Conservation (phyloP, 2,329 filamentous ascomycete genomes). For the Fusarium mangiferae region DNA sequence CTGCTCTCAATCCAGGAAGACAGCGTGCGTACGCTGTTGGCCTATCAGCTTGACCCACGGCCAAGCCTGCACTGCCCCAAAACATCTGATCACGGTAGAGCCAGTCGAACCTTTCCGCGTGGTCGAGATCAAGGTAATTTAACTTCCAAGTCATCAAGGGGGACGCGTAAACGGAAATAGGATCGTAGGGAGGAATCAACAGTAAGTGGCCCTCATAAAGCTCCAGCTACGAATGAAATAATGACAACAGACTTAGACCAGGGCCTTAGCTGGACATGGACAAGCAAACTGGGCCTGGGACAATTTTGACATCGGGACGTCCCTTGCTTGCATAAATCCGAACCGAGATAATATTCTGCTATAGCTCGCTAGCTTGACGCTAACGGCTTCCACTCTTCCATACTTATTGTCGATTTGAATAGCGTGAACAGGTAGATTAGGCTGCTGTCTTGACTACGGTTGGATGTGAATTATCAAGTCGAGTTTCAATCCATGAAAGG, state of each 20-base stretch:
- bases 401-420: not conserved
- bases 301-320: conserved; percentile 18
- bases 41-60: conserved; percentile 17
- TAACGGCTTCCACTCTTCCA: conserved; percentile 3
- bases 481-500: not conserved
- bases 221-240: not conserved
- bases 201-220: not conserved
- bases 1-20: not conserved
- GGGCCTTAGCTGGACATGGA: not conserved
- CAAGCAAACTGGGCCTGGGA: conserved; percentile 7
- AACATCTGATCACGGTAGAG: conserved; percentile 11
- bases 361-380: conserved; percentile 10
- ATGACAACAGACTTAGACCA: conserved; percentile 5
- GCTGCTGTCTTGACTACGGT: not conserved
- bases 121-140: not conserved
- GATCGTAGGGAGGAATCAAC: not conserved
- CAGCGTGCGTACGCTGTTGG: not conserved
- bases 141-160: not conserved
- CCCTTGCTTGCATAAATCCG: conserved; percentile 25
- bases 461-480: not conserved
- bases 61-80: conserved; percentile 28
- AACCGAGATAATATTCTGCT: not conserved
- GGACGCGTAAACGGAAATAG: conserved; percentile 3
- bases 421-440: not conserved
- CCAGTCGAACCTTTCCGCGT: conserved; percentile 8